Evolutionary conservation across 768 basidiomycete genomes (phyloP).

Genomic region (Panus rudis): DNA sequence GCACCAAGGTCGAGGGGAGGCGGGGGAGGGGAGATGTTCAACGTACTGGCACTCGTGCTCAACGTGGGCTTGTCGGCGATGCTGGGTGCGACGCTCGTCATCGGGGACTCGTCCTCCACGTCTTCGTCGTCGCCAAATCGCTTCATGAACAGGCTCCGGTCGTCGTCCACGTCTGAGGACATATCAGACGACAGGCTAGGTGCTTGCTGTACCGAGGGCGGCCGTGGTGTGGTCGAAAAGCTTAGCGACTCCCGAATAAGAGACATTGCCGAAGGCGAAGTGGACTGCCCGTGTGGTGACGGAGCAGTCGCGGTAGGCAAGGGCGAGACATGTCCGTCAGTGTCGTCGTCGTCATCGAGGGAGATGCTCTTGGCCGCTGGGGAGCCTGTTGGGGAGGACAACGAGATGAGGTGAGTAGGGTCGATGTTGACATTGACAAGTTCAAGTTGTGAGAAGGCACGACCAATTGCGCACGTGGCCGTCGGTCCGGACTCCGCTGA

Average conservation of each 20-base stretch:
- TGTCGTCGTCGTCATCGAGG: constrained; percentile 15
- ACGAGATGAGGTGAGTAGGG: no score
- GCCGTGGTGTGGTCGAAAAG: no score
- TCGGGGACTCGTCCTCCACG: constrained; percentile 49
- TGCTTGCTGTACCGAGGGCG: no score
- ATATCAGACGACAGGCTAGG: no score
- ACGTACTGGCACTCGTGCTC: constrained; percentile 7
- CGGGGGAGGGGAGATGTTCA: background rate
- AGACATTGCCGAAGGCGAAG: constrained; percentile 39
- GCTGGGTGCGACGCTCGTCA: constrained; percentile 46
- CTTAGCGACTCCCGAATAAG: constrained; percentile 11
- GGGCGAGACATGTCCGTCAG: constrained; percentile 11
- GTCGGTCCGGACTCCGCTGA: no score
- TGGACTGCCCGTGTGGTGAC: constrained; percentile 38
- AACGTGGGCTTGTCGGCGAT: constrained; percentile 28
- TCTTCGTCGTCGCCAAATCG: constrained; percentile 29
- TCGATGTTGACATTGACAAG: no score
- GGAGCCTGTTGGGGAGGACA: constrained; percentile 58
- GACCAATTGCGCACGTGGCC: no score
- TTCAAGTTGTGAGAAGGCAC: no score
- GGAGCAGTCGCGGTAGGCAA: constrained; percentile 11
- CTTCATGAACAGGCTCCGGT: constrained; percentile 42
- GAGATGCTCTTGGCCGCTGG: constrained; percentile 24
- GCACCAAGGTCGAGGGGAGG: background rate
- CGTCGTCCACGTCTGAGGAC: constrained; percentile 42